Evolutionary conservation across 208 protist genomes (phyloP), one percentile per base, ranked within the genome.

Genomic region (Wallacemonas sp.): DNA sequence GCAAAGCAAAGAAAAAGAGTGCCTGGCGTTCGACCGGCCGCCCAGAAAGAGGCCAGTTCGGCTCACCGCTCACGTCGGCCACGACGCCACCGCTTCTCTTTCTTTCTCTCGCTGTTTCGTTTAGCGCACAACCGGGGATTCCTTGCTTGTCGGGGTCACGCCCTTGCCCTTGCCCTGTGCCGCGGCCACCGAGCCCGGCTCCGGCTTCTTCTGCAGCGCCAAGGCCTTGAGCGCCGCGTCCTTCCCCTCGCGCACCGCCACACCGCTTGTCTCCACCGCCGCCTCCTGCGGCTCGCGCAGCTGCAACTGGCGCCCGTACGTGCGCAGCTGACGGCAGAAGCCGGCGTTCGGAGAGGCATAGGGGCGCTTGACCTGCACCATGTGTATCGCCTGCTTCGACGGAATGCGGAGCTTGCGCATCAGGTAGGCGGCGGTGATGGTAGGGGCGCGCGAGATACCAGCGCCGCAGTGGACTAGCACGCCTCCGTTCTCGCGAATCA

Each of bases 381-480:
- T 29, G 20, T 52, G 41, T 44, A 95, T 70, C 3, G 87, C 87
- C 46, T 65, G 70, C 2, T 38, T 61, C 8, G 87, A 73, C 22
- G 66, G 57, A n/a, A 95, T 26, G 16, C 77, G 59, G 33, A 93
- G 57, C 69, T 90, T 91, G 18, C 77, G 74, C 16, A 95, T 89
- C 12, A 95, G 61, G 76, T 93, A 93, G 14, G 90, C 81, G 0
- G 80, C 76, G 1, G 84, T 77, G 69, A 93, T 73, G 25, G 83
- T 89, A 23, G 90, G 84, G 4, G 85, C 87, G 29, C 90, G 82
- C 1, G 87, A 93, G 57, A 96, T 96, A 42, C 87, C 90, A 2
- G 85, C 87, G 0, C 87, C 90, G 57, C 90, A 96, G 64, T 96
- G 90, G 49, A 96, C 85, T 5, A 92, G 72, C 20, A 96, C 85